Evolutionary conservation across 805 yeast species (phyloP), one percentile per base, ranked within the genome.

Genomic region (Ogataea trehaloabstinens): DNA sequence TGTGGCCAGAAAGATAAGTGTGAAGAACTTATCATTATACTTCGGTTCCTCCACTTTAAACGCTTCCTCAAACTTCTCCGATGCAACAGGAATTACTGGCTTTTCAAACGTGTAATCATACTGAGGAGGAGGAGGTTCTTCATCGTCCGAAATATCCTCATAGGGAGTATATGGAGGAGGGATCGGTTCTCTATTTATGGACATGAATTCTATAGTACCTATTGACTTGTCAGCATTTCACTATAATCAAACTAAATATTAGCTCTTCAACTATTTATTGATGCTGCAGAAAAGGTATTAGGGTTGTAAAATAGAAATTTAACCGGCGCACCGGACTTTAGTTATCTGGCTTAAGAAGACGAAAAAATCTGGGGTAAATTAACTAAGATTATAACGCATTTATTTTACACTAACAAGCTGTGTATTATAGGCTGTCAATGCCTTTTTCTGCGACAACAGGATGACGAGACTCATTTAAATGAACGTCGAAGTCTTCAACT

Each of bases 1-100:
- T 0, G 56, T 50, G 5, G 44, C 61, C 1, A 63, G 20, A 16
- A 63, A 64, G 6, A 86, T 70, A 6, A 83, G 45, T 0, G 85
- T 73, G 55, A 84, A 83, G 0, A 82, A 77, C 73, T 81, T 74
- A 60, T 88, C 96, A 53, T 88, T 80, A 63, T 70, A 76, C 42
- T 65, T 74, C 1, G 89, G 88, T 38, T 63, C 63, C 22, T 71
- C 74, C 20, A 85, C 70, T 45, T 79, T 76, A 61, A 88, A 88
- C 2, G 82, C 74, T 34, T 85, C 79, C 22, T 80, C 85, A 56
- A 80, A 87, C 4, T 71, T 65, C 20, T 62, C 64, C 34, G 51
- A 42, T 24, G 51, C 56, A 19, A 45, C 45, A n/a, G 64, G 66
- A 6, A 48, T 32, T 20, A 42, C 47, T 2, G 64, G 61, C 19